phyloP scores from a whole-genome alignment of 75 land plant species.

The Larix kaempferi region DNA sequence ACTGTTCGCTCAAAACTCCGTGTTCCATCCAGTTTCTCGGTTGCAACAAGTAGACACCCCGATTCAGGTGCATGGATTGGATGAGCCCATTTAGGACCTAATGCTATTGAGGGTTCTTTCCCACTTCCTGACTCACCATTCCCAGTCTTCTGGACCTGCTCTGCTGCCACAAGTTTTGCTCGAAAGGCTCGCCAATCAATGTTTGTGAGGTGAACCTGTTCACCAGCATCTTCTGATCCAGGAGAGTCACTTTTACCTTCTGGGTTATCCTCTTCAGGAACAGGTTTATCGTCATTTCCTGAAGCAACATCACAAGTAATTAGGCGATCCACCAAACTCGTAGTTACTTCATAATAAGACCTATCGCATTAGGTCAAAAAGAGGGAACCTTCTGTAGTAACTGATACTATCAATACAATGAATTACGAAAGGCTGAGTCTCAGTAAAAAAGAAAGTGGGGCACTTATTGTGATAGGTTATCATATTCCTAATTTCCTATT shows the following conservation, averaged over 20 bases:
- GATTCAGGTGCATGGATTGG: slow-evolving; percentile 74
- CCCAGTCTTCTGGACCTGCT: slow-evolving; percentile 27
- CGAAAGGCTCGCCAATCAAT: slow-evolving; percentile 77
- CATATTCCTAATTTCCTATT: too few species aligned
- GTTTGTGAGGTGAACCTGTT: slow-evolving; percentile 8
- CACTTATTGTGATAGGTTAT: too few species aligned
- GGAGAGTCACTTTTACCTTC: slow-evolving; percentile 23
- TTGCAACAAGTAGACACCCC: slow-evolving; percentile 88
- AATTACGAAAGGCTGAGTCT: too few species aligned
- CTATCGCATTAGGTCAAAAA: too few species aligned
- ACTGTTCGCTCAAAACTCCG: slow-evolving; percentile 74
- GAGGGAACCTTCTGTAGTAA: too few species aligned
- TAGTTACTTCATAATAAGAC: too few species aligned
- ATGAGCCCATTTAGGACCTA: slow-evolving; percentile 79
- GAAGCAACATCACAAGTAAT: not conserved
- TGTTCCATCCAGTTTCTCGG: slow-evolving; percentile 82
- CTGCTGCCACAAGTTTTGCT: slow-evolving; percentile 51
- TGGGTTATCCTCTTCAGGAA: slow-evolving; percentile 27
- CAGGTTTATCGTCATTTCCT: slow-evolving; percentile 37
- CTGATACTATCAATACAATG: too few species aligned
- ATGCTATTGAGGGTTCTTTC: slow-evolving; percentile 9
- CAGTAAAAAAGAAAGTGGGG: too few species aligned
- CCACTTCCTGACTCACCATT: not conserved
- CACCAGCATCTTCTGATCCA: slow-evolving; percentile 10
- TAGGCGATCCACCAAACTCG: too few species aligned